phyloP scores from a whole-genome alignment of 495 filamentous ascomycete genomes.

The Aspergillus cavernicola region DNA sequence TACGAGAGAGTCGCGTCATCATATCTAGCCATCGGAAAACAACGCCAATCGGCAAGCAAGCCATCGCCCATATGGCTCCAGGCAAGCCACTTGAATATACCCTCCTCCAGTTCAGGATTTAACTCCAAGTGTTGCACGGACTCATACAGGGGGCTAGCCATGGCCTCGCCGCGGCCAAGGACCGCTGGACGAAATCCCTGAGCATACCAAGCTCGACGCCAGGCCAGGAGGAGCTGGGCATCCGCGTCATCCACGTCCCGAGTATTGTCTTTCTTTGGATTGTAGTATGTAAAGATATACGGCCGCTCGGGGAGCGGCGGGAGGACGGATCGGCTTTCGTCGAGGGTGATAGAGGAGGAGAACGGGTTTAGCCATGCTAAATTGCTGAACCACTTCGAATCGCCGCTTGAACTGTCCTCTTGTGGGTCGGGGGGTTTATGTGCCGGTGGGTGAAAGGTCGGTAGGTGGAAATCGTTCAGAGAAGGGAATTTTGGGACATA shows the following conservation, averaged over 20 bases:
- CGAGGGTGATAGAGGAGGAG: conserved; percentile 77
- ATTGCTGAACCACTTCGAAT: conserved; percentile 79
- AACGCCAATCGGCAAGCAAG: conserved; percentile 70
- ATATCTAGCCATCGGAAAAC: conserved; percentile 80
- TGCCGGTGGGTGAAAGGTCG: conserved; percentile 60
- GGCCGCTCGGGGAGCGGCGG: conserved; percentile 70
- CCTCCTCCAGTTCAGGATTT: conserved; percentile 56
- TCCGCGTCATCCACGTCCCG: conserved; percentile 63
- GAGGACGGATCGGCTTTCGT: conserved; percentile 82
- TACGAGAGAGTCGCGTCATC: conserved; percentile 68
- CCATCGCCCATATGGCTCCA: conserved; percentile 94
- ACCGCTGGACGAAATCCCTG: conserved; percentile 86
- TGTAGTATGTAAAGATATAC: conserved; percentile 91
- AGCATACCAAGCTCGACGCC: conserved; percentile 93
- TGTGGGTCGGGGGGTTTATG: conserved; percentile 76
- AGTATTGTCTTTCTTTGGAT: conserved; percentile 60
- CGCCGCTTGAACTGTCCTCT: conserved; percentile 74
- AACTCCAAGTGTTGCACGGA: conserved; percentile 52
- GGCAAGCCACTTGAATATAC: conserved; percentile 82
- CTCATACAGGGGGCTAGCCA: conserved; percentile 77
- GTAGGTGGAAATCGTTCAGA: conserved; percentile 33
- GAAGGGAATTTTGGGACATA: conserved; percentile 43
- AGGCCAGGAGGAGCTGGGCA: conserved; percentile 73
- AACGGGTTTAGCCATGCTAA: conserved; percentile 90
- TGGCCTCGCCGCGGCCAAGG: conserved; percentile 74